Evolutionary conservation across 179 eudicot genomes (phyloP), one percentile per base, ranked within the genome.

Genomic region (Silene vulgaris): DNA sequence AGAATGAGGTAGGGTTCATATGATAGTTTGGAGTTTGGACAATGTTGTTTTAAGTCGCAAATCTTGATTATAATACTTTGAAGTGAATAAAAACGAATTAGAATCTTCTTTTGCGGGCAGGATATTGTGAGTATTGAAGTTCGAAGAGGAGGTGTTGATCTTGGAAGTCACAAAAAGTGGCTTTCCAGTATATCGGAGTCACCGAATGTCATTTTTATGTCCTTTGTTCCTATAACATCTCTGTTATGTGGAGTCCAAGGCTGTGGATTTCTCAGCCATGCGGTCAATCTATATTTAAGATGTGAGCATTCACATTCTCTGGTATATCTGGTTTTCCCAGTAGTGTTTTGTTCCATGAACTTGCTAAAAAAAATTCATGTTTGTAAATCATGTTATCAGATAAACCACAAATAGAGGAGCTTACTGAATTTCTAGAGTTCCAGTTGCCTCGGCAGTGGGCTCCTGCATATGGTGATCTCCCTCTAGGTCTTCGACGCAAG

Each of bases 381-480:
- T n/a, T 66, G 29, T 60, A 75, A 9, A 52, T 16, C 72, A 48
- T 35, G 19, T 16, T 60, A 17, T 20, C n/a, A 95, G 97, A 90
- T 85, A 92, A 92, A 77, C 99, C 97, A 56, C 99, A 88, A 12
- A 83, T 88, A 60, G 97, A 92, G 83, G 99, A 95, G 77, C 93
- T 95, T 12, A 74, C 84, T 32, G 96, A 92, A 77, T 95, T 95
- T 84, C 80, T 95, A 23, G 97, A 90, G 81, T 95, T 89, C 80
- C 99, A 95, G 74, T 79, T 95, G 79, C 93, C 99, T 78, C 93
- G 97, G 77, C 97, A 92, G 77, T 92, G 99, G 99, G 97, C 99
- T 72, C 99, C 99, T 0, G 90, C 87, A 1, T 95, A 83, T 74
- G 89, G 90, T 26, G 97, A 95, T 78, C 93, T 95, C 72, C 97